A percentile compares a stretch with the other conserved stretches of the same genome.
These are phyloP conservation scores for Aspergillus hancockii DNA, from an alignment of 495 filamentous ascomycete genomes.

Conservation along the genomic window DNA sequence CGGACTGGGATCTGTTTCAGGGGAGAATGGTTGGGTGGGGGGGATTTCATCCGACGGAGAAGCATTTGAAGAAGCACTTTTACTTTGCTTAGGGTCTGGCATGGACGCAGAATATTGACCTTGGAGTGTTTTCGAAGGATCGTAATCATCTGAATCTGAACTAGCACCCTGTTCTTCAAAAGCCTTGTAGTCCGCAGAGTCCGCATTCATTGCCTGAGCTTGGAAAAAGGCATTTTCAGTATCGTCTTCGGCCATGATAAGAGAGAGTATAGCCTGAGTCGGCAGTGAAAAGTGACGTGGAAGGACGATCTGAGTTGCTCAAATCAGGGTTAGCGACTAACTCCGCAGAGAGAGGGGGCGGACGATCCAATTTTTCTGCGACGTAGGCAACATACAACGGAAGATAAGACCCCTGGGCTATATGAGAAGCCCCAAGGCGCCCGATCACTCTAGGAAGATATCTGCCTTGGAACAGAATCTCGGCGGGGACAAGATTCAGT, in stretches of 20 bases:
- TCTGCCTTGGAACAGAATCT: neutral
- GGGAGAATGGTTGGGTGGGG: slow-evolving; percentile 23
- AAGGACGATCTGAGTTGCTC: slow-evolving; percentile 6
- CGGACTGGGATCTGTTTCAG: slow-evolving; percentile 33
- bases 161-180: slow-evolving; percentile 52
- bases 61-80: slow-evolving; percentile 24
- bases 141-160: slow-evolving; percentile 56
- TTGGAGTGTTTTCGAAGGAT: slow-evolving; percentile 51
- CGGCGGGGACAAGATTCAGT: neutral
- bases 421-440: neutral
- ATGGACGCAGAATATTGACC: slow-evolving; percentile 40
- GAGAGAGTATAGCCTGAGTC: slow-evolving; percentile 14
- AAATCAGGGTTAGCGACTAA: slow-evolving; percentile 8
- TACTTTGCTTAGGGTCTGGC: slow-evolving; percentile 28
- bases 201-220: slow-evolving; percentile 53
- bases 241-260: slow-evolving; percentile 59
- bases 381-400: neutral
- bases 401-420: neutral
- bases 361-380: neutral
- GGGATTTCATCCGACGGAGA: slow-evolving; percentile 22
- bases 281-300: slow-evolving; percentile 7
- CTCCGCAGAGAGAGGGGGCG: neutral
- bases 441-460: neutral
- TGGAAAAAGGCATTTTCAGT: slow-evolving; percentile 63
- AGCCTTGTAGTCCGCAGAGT: slow-evolving; percentile 38